Evolutionary conservation across 371 early-diverging fungal genomes (phyloP), one percentile per base, ranked within the genome.

Genomic region (Mortierella sp.): DNA sequence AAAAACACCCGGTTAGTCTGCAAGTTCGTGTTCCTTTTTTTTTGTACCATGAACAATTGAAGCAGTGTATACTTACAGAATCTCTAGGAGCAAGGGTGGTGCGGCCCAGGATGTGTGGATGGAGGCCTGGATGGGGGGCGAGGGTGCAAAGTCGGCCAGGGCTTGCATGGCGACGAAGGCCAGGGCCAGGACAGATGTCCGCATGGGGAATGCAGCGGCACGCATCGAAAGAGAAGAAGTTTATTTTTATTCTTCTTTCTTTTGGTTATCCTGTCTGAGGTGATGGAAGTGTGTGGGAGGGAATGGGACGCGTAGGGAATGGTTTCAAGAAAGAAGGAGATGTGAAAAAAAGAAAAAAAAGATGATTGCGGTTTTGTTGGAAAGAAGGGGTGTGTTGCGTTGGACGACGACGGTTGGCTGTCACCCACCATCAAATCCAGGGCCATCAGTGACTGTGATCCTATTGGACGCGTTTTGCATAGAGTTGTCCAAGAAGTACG

Each of bases 51-150:
- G 10, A 19, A 47, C 41, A 44, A 76, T 34, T 61, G 44, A 64
- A 22, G 19, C 2, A 16, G 3, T 2, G 3, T 50, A 13, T 31
- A 43, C 87, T 83, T 92, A 92, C 93, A 92, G 73, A 70, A 92
- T 87, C 86, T 93, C 92, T 34, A 92, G 85, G 1, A 90, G 50
- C 31, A 91, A 78, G 70, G 89, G 82, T 24, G 93, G 89, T 24
- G 91, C 87, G 22, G 77, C 66, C 93, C 93, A 93, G 40, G 91
- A 87, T 2, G 93, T 86, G 47, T 87, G 84, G 26, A 93, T 76
- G 19, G 87, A 87, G 11, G 87, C 79, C 53, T 90, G 87, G 47
- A 93, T 90, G 40, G 91, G 87, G 5, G 92, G 91, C 8, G 91
- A 74, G 6, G 77, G 65, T 14, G 70, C 70, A 31, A 63, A 58